Base-by-base conservation (phyloP, 345 rosid species). In the Lenwebbia sp. region DNA sequence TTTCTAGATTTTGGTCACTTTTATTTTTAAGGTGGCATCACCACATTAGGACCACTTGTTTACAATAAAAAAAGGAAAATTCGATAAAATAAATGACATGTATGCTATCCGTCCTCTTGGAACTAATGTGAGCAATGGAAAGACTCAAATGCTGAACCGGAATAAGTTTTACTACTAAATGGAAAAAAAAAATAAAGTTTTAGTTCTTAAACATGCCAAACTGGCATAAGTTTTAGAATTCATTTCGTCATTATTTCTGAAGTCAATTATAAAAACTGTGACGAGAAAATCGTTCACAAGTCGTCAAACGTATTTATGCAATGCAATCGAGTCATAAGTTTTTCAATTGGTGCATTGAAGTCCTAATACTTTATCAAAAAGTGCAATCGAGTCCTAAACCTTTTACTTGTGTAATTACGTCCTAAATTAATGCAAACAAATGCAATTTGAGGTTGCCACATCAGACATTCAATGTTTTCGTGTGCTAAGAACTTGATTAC, bases 361-460 rank as follows among this genome's bases (percentile, higher is more conserved):
- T 26, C 6, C 1, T 1, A 57, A 26, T 26, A 30, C 7, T 26
- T 26, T 26, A 26, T 57, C 1, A 57, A 57, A 57, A 12, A 15
- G 17, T 57, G 17, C 14, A 57, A 5, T n/a, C 0, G 3, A 57
- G 0, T 1, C 4, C 2, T 1, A 26, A 25, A 57, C 30, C 33
- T 12, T 57, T 12, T 0, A 0, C 0, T 57, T 11, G 3, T 11
- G 7, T 25, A 25, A 25, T 56, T 0, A 57, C 12, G 30, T 5
- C 0, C 11, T 11, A 57, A 26, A 26, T 57, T 1, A 57, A 26
- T 55, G 26, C 30, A 5, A 26, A 26, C 15, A 57, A 57, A 57
- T 57, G 30, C 0, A 26, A 57, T 57, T 57, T 26, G 65, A 0
- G 30, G 6, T 57, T 57, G 30, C 15, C 0, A 0, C 65, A 12